Conservation (phyloP, 352 stramenopile species). For the Plasmopara viticola region DNA sequence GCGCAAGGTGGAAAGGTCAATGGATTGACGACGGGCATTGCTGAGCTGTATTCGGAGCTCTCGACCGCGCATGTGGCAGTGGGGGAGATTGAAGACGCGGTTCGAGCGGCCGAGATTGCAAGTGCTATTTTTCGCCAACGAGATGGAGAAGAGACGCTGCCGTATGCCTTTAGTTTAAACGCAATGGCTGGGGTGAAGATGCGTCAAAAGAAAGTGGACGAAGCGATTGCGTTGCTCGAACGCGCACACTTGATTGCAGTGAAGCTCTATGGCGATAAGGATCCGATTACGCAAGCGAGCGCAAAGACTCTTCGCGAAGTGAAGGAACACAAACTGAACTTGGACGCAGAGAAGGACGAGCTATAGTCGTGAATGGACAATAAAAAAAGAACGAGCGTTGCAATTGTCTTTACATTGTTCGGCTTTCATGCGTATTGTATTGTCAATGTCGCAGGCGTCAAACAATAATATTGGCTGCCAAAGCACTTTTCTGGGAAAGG, state of each 20-base stretch:
- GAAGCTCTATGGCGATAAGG: constrained; percentile 45
- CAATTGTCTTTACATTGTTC: no score
- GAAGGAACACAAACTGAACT: constrained; percentile 42
- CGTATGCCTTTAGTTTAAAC: constrained; percentile 79
- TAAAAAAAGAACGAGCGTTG: background rate
- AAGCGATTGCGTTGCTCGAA: constrained; percentile 55
- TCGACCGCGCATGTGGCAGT: constrained; percentile 38
- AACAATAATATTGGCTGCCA: background rate
- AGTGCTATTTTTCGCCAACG: constrained; percentile 51
- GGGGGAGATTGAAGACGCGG: constrained; percentile 37
- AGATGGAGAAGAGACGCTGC: constrained; percentile 57
- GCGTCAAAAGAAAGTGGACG: constrained; percentile 47
- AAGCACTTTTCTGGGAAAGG: background rate
- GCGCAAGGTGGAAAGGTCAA: constrained; percentile 56
- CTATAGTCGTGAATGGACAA: constrained; percentile 17
- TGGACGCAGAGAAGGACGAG: constrained; percentile 33
- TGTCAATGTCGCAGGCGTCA: background rate
- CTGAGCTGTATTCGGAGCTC: constrained; percentile 77
- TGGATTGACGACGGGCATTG: constrained; percentile 56
- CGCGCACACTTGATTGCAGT: constrained; percentile 67
- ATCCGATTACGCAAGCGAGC: constrained; percentile 60
- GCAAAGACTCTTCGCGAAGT: constrained; percentile 60
- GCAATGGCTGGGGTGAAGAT: constrained; percentile 73
- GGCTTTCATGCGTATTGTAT: background rate
- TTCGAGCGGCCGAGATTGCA: constrained; percentile 32